These are phyloP conservation scores for Brassica cretica DNA, from an alignment of 345 rosid species.

Conservation along the genomic window DNA sequence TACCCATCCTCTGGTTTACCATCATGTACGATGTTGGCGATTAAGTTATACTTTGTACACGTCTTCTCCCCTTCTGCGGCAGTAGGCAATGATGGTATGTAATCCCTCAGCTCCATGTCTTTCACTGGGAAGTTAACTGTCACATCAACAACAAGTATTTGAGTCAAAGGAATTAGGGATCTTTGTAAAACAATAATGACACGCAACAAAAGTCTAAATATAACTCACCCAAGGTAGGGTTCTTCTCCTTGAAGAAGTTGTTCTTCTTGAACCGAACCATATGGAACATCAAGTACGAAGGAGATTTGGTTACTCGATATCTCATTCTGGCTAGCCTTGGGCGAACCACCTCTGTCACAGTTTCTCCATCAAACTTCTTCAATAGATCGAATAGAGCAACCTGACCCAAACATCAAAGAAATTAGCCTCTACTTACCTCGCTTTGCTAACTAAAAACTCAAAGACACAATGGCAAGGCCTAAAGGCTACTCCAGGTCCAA, in stretches of 20 bases:
- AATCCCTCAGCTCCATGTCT: conserved; percentile 67
- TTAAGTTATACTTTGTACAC: conserved; percentile 82
- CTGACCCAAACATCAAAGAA: conserved; percentile 43
- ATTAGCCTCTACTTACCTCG: conserved; percentile 15
- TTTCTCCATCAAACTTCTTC: conserved; percentile 95
- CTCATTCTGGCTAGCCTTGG: conserved; percentile 82
- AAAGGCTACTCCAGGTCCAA: conserved; percentile 1
- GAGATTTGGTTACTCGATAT: conserved; percentile 74
- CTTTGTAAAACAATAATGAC: not conserved
- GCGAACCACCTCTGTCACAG: conserved; percentile 87
- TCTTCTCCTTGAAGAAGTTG: conserved; percentile 92
- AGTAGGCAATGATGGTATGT: conserved; percentile 80
- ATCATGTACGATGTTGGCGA: conserved; percentile 95
- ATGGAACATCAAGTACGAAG: conserved; percentile 81
- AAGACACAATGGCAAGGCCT: too few relatives aligned
- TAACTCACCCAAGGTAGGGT: conserved; percentile 86
- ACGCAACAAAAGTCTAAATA: not conserved
- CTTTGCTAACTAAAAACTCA: not conserved
- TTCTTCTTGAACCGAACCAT: conserved; percentile 94
- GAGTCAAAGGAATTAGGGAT: not conserved
- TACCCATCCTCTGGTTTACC: conserved; percentile 92
- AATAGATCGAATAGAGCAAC: conserved; percentile 85
- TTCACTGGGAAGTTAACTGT: conserved; percentile 98
- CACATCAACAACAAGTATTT: not conserved
- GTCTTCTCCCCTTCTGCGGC: conserved; percentile 60